These are phyloP conservation scores for Cyclostephanos invisitatus DNA, from an alignment of 108 stramenopile species.

Conservation along the genomic window DNA sequence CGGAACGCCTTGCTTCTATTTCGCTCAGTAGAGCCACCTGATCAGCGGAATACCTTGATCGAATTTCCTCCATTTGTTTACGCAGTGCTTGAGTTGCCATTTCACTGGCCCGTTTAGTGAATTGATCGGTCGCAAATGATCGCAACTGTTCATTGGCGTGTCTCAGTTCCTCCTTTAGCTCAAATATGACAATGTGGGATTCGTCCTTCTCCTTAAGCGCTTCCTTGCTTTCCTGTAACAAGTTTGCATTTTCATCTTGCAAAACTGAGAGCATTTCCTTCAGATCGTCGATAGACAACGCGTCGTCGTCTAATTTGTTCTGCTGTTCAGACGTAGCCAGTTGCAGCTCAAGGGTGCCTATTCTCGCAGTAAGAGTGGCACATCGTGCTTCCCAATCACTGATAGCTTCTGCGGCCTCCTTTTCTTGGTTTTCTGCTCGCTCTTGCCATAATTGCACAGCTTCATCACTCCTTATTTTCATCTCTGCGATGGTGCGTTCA, in stretches of 20 bases:
- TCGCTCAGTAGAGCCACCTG: constrained; percentile 49
- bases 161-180: constrained; percentile 65
- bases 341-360: constrained; percentile 36
- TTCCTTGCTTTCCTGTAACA: constrained; percentile 20
- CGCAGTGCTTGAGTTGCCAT: constrained; percentile 64
- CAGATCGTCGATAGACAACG: constrained; percentile 6
- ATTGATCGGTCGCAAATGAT: constrained; percentile 69
- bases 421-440: constrained; percentile 41
- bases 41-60: constrained; percentile 47
- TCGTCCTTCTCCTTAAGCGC: constrained; percentile 37
- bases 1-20: constrained; percentile 46
- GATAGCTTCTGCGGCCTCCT: constrained; percentile 65
- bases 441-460: constrained; percentile 13
- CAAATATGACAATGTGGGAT: constrained; percentile 46
- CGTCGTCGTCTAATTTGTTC: not conserved
- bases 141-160: constrained; percentile 66
- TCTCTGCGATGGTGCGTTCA: constrained; percentile 40
- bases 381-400: constrained; percentile 64
- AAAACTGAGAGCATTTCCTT: constrained; percentile 15
- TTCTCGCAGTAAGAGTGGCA: constrained; percentile 44
- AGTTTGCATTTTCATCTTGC: constrained; percentile 20
- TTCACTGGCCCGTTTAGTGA: constrained; percentile 70
- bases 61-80: constrained; percentile 63
- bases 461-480: constrained; percentile 1
- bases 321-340: constrained; percentile 11